Evolutionary conservation across 2,329 filamentous ascomycete species (phyloP), one percentile per base, ranked within the genome.

Genomic region (Cladosporium halotolerans): DNA sequence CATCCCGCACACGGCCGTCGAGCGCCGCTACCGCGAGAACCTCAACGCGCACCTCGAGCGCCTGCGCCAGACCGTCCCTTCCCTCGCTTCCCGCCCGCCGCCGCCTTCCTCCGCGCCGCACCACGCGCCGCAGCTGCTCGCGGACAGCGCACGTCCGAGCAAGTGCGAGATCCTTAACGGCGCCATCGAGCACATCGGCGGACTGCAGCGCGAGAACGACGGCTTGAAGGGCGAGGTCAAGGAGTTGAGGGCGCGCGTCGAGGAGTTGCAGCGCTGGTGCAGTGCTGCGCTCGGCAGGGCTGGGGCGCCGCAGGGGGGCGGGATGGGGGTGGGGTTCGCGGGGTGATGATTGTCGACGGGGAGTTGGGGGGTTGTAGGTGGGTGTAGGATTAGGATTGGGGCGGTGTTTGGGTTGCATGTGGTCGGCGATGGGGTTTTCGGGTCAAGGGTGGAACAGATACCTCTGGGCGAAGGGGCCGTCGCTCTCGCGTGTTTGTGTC

Each of bases 141-240:
- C 55, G 6, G 62, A 62, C 40, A 60, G 59, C n/a, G 61, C 61
- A 9, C 68, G 68, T 59, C 67, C 66, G 7, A 69, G 66, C 60
- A 70, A 69, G 55, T 69, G 66, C 48, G 65, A 68, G 61, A 64
- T 69, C 14, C 53, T 69, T 32, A 65, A 63, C 33, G 65, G 65
- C 8, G 66, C 66, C 4, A 66, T 69, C 53, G 66, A 67, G 43
- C 62, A 68, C 40, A 68, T 69, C 41, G 58, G 59, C 4, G 57
- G 56, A 11, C 46, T 67, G 49, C 60, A 61, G 31, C 57, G 59
- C 52, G 63, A 67, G 55, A 64, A 65, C 19, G 45, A 52, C 31
- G 57, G 51, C 9, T 48, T 68, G 45, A 61, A 60, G 59, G 54
- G 57, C 14, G 61, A 68, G 52, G 56, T 60, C 13, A 55, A 60